Base-by-base conservation (phyloP, 106 monocot genomes). In the Posidonia australis region DNA sequence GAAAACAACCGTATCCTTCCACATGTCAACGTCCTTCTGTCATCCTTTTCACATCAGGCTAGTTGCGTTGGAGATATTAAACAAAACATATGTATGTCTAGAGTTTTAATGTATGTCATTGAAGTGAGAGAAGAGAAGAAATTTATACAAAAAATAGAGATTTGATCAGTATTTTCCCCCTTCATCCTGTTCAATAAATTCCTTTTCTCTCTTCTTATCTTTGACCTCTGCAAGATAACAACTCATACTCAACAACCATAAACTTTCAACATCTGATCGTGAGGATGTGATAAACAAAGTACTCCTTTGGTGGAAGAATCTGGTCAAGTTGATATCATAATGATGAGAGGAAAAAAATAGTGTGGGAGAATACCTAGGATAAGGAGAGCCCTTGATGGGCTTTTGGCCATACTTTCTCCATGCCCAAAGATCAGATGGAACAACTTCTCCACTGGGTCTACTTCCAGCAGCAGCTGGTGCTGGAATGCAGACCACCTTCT, bases 391-490 rank as follows among this genome's bases (percentile, higher is more conserved):
- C 64, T 92, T 92, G 73, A 92, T 92, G 51, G 92, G 92, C 67
- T 92, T 92, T 54, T 92, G 92, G 10, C 92, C 92, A 67, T 92
- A 92, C 68, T 92, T 92, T 71, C 92, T 87, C 92, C 92, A 92
- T 68, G 92, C 92, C 92, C 92, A 92, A 9, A 92, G 84, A 78
- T 92, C 92, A 70, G 92, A 87, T 25, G 92, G 92, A 57, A 92
- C 84, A 32, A 92, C 87, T 65, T 92, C 92, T 56, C 92, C 92
- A 20, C 65, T 84, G 26, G 84, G 64, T 58, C 87, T 84, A 17
- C 76, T 84, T 61, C 78, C 81, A 22, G 78, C 71, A 51, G 82
- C 82, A 48, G 87, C 84, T 21, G 84, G 92, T 59, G 92, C 92
- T 69, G 92, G 92, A 23, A 92, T 80, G 80, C 92, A 92, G 13